Evolutionary conservation across 768 basidiomycete genomes (phyloP).

Genomic region (Amanita muscaria): DNA sequence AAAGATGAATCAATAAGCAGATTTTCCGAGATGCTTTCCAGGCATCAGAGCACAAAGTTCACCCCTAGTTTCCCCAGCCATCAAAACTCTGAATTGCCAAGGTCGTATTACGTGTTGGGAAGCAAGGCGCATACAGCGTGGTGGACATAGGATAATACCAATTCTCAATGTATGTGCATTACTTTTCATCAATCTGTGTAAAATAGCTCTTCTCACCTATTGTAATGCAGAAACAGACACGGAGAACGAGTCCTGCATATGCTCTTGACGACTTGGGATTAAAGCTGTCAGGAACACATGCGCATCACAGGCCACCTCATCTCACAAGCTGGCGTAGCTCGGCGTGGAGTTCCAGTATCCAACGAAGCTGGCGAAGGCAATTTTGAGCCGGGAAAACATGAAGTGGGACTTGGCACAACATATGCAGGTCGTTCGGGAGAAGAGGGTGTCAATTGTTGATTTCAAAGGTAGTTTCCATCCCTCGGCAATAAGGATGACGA

Average conservation of each 20-base stretch:
- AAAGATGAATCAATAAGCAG: too few relatives aligned
- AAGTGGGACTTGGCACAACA: conserved; percentile 62
- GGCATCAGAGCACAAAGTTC: conserved; percentile 59
- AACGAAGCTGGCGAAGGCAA: conserved; percentile 59
- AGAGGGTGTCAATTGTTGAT: conserved; percentile 56
- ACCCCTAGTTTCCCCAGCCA: conserved; percentile 60
- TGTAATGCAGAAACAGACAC: conserved; percentile 88
- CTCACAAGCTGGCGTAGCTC: conserved; percentile 81
- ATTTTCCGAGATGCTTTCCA: too few relatives aligned
- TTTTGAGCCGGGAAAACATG: conserved; percentile 62
- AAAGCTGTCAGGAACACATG: conserved; percentile 93
- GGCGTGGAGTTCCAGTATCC: conserved; percentile 67
- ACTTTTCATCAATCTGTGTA: background rate
- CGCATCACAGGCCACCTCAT: conserved; percentile 79
- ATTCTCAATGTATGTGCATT: conserved; percentile 63
- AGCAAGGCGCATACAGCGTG: conserved; percentile 69
- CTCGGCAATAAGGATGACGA: conserved; percentile 62
- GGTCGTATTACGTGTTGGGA: conserved; percentile 81
- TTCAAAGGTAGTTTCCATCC: conserved; percentile 67
- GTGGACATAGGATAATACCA: conserved; percentile 82
- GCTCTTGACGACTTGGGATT: conserved; percentile 91
- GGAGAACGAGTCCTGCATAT: conserved; percentile 89
- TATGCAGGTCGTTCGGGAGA: conserved; percentile 68
- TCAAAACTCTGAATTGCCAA: conserved; percentile 59
- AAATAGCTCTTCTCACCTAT: conserved; percentile 7